Base-by-base conservation (phyloP, 2,329 filamentous ascomycete species). In the Verticillium longisporum region DNA sequence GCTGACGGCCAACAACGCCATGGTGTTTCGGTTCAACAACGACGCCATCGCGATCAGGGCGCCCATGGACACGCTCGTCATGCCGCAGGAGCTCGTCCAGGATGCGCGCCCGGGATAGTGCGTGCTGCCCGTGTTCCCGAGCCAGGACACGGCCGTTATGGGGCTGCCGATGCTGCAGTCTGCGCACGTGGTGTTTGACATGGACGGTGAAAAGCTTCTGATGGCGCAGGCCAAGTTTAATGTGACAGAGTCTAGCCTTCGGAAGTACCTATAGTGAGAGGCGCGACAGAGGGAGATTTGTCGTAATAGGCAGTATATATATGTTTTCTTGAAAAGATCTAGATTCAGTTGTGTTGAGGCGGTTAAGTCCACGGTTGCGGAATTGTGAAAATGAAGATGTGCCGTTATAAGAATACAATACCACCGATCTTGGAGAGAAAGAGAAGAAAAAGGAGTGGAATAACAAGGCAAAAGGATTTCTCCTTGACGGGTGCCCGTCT, bases 211-310 rank as follows among this genome's bases (percentile, higher is more conserved):
- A 1, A 38, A 36, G 56, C 21, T 63, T 4, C 38, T 50, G 1
- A 57, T 63, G 15, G 61, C 61, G 10, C 61, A 58, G 53, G 61
- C 61, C 9, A 63, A 58, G 21, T 7, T 63, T 11, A 57, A 61
- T 36, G 18, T 36, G 10, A 61, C 61, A 1, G 58, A 61, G 21
- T 37, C 26, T 1, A 60, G 57, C 3, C n/a, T 61, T 18, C 56
- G 37, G 36, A 34, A 57, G 56, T 53, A 53, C 11, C 45, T 6
- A 7, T 53, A 18, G 26, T 31, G 4, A 31, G 4, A 31, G 14
- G 7, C 6, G 15, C 15, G 7, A n/a, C 5, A 31, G 26, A 31
- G 26, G 26, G 26, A 4, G 26, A 31, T 31, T 31, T 31, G 26
- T 31, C 26, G 26, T 31, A 31, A 31, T 31, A 31, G 26, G 26